Percentiles rank a stretch among this genome's conserved stretches.
phyloP scores from a whole-genome alignment of 139 green algal genomes.

The Volvox reticuliferus region DNA sequence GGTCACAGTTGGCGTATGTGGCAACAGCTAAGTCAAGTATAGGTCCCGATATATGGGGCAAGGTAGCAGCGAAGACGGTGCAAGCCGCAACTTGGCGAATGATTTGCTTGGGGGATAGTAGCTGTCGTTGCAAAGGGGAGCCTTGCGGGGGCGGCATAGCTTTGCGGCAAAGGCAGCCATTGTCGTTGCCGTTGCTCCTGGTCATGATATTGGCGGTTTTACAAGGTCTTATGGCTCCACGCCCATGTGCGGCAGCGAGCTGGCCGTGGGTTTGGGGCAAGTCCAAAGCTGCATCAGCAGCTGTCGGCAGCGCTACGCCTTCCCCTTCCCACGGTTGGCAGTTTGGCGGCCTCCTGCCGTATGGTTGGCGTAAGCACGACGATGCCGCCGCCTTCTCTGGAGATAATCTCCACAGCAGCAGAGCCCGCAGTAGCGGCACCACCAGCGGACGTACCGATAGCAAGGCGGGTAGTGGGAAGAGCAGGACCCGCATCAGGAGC shows the following conservation, averaged over 20 bases:
- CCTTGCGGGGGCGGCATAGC: not conserved
- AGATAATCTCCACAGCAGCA: not conserved
- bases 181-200: not conserved
- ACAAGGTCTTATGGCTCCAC: not conserved
- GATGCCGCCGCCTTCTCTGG: not conserved
- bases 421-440: not conserved
- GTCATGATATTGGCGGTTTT: not conserved
- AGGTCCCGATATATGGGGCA: too few relatives aligned
- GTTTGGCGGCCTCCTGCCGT: not conserved
- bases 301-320: not conserved
- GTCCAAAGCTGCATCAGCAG: not conserved
- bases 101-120: not conserved
- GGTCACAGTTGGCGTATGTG: too few relatives aligned
- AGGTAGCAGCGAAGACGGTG: too few relatives aligned
- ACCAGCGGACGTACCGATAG: not conserved
- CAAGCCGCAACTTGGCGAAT: too few relatives aligned
- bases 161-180: not conserved
- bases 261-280: constrained; percentile 1
- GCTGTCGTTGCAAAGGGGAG: not conserved
- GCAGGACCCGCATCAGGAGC: not conserved
- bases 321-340: not conserved
- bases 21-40: too few relatives aligned
- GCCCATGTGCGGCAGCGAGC: not conserved
- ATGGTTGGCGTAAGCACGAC: constrained; percentile 10
- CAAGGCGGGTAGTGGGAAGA: not conserved